Conservation (phyloP, 1,284 basidiomycete genomes). For the Erythrobasidium hasegawianum region DNA sequence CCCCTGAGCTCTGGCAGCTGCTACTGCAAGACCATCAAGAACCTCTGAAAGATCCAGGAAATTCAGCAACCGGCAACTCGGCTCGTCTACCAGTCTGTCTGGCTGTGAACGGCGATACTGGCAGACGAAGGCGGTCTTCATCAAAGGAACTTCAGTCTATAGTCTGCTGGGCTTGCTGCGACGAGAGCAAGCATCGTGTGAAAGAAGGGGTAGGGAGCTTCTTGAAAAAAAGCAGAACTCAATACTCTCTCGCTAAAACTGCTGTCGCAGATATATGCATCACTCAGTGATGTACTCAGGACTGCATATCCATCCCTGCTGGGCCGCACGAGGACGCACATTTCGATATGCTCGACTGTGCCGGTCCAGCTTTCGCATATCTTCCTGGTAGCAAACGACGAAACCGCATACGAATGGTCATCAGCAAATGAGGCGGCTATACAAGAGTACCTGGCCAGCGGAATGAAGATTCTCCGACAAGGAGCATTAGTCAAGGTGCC, state of each 20-base stretch:
- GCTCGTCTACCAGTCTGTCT: background rate
- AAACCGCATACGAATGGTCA: constrained; percentile 7
- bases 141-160: background rate
- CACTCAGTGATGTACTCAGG: constrained; percentile 2
- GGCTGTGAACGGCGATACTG: constrained; percentile 3
- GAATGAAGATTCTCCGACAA: constrained; percentile 39
- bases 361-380: constrained; percentile 19
- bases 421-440: constrained; percentile 1
- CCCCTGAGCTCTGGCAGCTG: constrained; percentile 27
- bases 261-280: background rate
- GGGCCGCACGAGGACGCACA: constrained; percentile 2
- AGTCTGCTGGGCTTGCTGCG: constrained; percentile 29
- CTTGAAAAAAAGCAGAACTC: background rate
- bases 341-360: constrained; percentile 5
- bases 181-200: background rate
- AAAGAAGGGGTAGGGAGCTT: constrained; percentile 1
- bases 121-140: background rate
- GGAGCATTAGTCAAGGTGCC: constrained; percentile 28
- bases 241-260: background rate
- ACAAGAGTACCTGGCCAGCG: constrained; percentile 16
- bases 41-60: constrained; percentile 11
- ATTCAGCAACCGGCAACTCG: background rate
- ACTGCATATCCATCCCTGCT: constrained; percentile 11
- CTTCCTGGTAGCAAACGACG: constrained; percentile 17
- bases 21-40: too few species aligned